phyloP scores from a whole-genome alignment of 1,284 basidiomycete genomes.

The Rugosomyces carneus region DNA sequence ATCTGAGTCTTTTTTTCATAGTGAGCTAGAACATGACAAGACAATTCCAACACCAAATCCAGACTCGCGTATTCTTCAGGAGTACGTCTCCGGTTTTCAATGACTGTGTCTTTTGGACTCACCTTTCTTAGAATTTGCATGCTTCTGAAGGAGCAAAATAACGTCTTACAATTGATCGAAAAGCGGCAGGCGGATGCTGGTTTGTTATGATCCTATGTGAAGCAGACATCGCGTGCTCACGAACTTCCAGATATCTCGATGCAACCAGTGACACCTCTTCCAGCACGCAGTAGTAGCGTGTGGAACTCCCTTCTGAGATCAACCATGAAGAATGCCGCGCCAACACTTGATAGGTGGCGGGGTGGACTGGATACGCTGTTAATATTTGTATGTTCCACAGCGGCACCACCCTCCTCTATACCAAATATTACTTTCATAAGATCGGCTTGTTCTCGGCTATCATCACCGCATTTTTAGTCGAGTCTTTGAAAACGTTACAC shows the following conservation, averaged over 20 bases:
- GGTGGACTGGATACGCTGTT: conserved; percentile 3
- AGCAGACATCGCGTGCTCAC: neutral
- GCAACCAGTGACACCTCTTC: conserved; percentile 6
- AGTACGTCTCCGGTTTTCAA: neutral
- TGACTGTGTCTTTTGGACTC: neutral
- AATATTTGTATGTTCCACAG: neutral
- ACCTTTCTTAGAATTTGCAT: neutral
- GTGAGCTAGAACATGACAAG: neutral
- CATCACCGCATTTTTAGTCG: conserved; percentile 2
- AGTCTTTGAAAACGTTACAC: conserved; percentile 1
- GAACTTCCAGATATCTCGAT: neutral
- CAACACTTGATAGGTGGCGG: conserved; percentile 3
- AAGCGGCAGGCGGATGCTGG: conserved; percentile 1
- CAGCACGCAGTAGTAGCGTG: conserved; percentile 11
- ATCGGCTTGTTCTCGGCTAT: conserved; percentile 3
- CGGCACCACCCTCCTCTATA: neutral
- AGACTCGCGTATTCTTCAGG: neutral
- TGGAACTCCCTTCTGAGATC: conserved; percentile 12
- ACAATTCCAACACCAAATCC: neutral
- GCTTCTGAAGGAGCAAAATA: conserved; percentile 3
- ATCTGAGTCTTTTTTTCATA: too few species aligned
- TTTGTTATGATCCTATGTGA: neutral
- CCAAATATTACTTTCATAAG: neutral
- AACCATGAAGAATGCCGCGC: conserved; percentile 3
- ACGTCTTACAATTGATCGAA: neutral